Evolutionary conservation across 768 basidiomycete genomes (phyloP).

Genomic region (Dictyophora rubrovolvata): DNA sequence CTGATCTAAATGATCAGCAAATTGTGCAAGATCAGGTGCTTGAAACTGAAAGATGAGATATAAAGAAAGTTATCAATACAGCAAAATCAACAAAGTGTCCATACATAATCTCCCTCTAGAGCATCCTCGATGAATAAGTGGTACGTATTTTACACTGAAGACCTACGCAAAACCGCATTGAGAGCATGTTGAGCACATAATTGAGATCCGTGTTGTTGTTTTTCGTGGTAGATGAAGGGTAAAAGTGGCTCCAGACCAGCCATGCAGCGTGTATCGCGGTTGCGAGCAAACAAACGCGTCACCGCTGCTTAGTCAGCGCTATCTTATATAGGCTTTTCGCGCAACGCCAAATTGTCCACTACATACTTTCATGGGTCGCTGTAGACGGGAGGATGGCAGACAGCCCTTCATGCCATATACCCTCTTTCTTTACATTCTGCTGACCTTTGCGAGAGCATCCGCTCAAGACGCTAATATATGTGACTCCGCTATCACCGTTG

Average conservation of each 20-base stretch:
- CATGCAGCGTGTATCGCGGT: constrained; percentile 28
- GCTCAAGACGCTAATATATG: constrained; percentile 25
- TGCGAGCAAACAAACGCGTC: constrained; percentile 3
- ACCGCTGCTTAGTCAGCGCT: not conserved
- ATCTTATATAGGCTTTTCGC: not conserved
- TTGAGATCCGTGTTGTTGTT: constrained; percentile 68
- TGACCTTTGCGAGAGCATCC: constrained; percentile 9
- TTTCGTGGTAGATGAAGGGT: constrained; percentile 65
- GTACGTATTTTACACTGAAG: constrained; percentile 12
- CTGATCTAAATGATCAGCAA: constrained; percentile 58
- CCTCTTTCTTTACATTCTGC: constrained; percentile 13
- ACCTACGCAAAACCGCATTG: constrained; percentile 69
- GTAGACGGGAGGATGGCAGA: no score
- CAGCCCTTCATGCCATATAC: not conserved
- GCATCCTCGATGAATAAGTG: constrained; percentile 34
- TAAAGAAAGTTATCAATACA: constrained; percentile 1
- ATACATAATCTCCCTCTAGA: constrained; percentile 40
- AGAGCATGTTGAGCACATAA: constrained; percentile 83
- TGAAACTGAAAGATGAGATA: constrained; percentile 48
- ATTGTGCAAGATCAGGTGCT: constrained; percentile 66
- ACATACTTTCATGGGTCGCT: not conserved
- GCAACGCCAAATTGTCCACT: no score
- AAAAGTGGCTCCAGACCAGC: constrained; percentile 45
- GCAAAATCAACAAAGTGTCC: constrained; percentile 16
- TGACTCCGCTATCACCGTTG: constrained; percentile 27